Percentiles rank a stretch among this genome's conserved stretches.
Evolutionary conservation across 1,139 yeast species (phyloP).

Genomic region (Yamadazyma sp.): DNA sequence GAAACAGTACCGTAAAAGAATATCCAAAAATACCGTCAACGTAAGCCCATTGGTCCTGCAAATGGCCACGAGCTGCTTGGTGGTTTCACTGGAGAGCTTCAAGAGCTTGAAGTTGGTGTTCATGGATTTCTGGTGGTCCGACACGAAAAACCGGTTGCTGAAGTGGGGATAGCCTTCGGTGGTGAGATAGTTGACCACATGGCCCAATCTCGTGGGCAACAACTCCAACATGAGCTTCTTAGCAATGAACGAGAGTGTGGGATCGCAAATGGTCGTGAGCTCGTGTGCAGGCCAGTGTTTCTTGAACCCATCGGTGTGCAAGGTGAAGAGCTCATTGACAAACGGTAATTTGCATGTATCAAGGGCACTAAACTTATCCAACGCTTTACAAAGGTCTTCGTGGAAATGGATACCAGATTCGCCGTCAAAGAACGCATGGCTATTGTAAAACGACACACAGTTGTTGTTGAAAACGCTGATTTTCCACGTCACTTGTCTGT

Average conservation of each 20-base stretch:
- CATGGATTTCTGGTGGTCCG: conserved; percentile 11
- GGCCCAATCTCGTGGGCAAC: conserved; percentile 6
- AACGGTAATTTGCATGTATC: conserved; percentile 8
- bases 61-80: conserved; percentile 12
- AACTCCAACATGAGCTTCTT: not conserved
- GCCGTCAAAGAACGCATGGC: conserved; percentile 40
- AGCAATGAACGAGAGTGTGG: not conserved
- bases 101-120: conserved; percentile 17
- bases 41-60: conserved; percentile 21
- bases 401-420: conserved; percentile 33
- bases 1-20: conserved; percentile 19
- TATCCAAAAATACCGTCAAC: conserved; percentile 26
- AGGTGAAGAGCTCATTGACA: no score
- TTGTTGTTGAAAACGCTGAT: conserved; percentile 21
- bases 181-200: conserved; percentile 4
- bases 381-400: conserved; percentile 24
- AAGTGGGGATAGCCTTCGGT: conserved; percentile 14
- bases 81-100: conserved; percentile 13
- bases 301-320: not conserved
- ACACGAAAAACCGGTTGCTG: conserved; percentile 18
- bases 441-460: conserved; percentile 26
- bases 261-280: conserved; percentile 4
- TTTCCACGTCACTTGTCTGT: conserved; percentile 29
- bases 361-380: conserved; percentile 3
- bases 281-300: conserved; percentile 12